Base-by-base conservation (phyloP, 192 early-diverging fungal species). In the Rhizophagus clarus region DNA sequence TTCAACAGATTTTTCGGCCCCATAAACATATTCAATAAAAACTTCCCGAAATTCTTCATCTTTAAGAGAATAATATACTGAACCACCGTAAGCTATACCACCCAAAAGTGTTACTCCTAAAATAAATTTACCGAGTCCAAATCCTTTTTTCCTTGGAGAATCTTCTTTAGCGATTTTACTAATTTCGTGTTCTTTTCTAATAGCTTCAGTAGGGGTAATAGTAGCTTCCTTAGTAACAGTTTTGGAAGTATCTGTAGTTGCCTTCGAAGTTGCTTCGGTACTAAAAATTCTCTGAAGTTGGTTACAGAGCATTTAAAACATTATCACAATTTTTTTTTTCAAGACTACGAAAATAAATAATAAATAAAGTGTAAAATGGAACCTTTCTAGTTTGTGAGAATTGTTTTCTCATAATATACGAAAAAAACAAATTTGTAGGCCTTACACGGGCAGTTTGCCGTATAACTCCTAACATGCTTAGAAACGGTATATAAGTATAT, bases 21-120 rank as follows among this genome's bases (percentile, higher is more conserved):
- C 89, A 63, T 90, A 92, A 51, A 93, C 86, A 75, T 87, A 84
- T 24, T 84, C 81, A 34, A 87, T 88, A 73, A 93, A 93, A 40
- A 74, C 61, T 45, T 88, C 83, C 32, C 84, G 88, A 81, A 95
- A 92, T n/a, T 86, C 81, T 28, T 86, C 82, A 76, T 92, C 81
- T 3, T 84, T 51, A 24, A 84, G 68, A 34, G 91, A 87, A 72
- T 88, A 88, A 74, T 88, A 89, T 4, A 86, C 84, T 7, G 84
- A 85, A n/a, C 88, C 89, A 63, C 82, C 77, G 80, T 90, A 90
- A 24, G 47, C 83, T 32, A 84, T 77, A 22, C 80, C 84, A 17
- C 78, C 67, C 29, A 83, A 67, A 22, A 88, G 28, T 31, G 83
- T 81, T 40, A 76, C 69, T 20, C 31, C 22, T n/a, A 79, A 37